phyloP scores from a whole-genome alignment of 345 rosid species.

The Stellera chamaejasme region DNA sequence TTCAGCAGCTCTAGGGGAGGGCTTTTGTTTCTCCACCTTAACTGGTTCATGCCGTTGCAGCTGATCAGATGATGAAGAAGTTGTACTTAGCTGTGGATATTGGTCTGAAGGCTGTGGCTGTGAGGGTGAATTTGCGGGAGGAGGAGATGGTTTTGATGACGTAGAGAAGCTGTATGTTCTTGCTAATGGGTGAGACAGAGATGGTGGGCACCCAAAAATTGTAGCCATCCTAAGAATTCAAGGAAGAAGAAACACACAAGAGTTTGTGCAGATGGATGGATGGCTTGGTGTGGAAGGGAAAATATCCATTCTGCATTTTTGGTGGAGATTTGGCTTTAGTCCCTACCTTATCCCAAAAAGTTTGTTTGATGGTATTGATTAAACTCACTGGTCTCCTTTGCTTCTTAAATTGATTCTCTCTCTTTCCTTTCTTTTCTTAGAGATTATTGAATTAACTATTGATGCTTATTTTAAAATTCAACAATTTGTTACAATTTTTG shows the following conservation, averaged over 20 bases:
- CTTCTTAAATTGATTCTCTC: no score
- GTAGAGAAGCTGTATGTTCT: slow-evolving; percentile 9
- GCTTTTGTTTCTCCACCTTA: slow-evolving; percentile 30
- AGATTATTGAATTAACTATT: no score
- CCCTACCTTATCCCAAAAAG: no score
- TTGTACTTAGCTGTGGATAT: slow-evolving; percentile 21
- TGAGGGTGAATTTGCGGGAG: slow-evolving; percentile 28
- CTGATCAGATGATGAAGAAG: slow-evolving; percentile 18
- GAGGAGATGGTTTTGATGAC: slow-evolving; percentile 21
- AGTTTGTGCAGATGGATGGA: no score
- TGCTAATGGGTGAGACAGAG: slow-evolving; percentile 7
- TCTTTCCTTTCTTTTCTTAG: no score
- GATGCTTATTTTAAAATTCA: no score
- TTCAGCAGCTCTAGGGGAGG: slow-evolving; percentile 29
- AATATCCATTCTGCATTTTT: no score
- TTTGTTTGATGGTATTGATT: no score
- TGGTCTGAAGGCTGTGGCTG: slow-evolving; percentile 22
- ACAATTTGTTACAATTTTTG: no score
- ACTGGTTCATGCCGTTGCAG: slow-evolving; percentile 21
- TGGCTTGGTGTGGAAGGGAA: no score
- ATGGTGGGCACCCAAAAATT: slow-evolving; percentile 8
- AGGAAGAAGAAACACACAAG: not conserved
- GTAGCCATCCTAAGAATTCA: slow-evolving; percentile 8
- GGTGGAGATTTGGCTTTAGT: no score
- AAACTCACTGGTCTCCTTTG: no score